Conservation (phyloP, 495 filamentous ascomycete species). For the Aspergillus saccharolyticus region DNA sequence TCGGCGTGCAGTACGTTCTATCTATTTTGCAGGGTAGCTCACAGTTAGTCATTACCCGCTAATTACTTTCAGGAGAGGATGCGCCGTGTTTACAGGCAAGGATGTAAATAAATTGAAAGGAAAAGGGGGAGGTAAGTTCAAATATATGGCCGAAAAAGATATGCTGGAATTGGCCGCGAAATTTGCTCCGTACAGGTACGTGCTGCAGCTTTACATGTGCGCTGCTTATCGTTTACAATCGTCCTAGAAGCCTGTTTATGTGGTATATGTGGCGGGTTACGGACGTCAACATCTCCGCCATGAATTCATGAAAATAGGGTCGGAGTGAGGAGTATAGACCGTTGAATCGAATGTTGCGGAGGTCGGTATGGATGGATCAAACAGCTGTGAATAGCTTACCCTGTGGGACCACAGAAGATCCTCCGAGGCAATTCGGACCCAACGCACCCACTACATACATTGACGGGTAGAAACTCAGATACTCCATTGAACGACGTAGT, state of each 20-base stretch:
- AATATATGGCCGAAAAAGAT: conserved; percentile 91
- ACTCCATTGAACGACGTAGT: neutral
- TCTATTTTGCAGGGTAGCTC: neutral
- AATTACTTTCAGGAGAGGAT: conserved; percentile 56
- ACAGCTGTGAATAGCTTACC: neutral
- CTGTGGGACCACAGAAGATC: neutral
- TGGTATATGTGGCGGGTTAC: conserved; percentile 93
- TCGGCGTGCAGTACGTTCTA: conserved; percentile 80
- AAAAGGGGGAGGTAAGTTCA: conserved; percentile 85
- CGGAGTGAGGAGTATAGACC: no score
- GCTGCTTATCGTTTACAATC: conserved; percentile 12
- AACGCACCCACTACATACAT: neutral
- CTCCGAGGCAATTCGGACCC: neutral
- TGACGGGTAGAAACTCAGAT: neutral
- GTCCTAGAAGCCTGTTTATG: conserved; percentile 64
- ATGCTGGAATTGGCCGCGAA: conserved; percentile 78
- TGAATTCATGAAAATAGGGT: no score
- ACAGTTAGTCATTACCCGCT: neutral
- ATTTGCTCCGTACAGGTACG: conserved; percentile 77
- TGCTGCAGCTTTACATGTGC: conserved; percentile 11
- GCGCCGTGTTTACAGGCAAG: conserved; percentile 79
- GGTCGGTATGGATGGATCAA: no score
- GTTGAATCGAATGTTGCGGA: no score
- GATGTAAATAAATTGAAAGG: conserved; percentile 80
- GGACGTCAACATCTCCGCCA: conserved; percentile 64